Conservation (phyloP, 257 asterid genomes). For the Nicotiana undulata region DNA sequence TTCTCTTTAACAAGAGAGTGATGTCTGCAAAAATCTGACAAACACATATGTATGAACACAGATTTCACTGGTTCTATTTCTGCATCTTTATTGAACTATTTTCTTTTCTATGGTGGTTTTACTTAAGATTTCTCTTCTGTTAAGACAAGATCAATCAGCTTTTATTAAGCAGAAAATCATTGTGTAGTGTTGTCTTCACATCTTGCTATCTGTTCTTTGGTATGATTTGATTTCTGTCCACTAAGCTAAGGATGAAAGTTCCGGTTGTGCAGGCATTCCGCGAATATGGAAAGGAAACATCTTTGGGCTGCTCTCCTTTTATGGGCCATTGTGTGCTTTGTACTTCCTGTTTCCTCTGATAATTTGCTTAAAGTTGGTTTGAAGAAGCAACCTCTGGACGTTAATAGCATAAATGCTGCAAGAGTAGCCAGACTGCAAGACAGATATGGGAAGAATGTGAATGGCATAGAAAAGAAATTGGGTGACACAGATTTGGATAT, state of each 20-base stretch:
- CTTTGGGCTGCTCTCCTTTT: conserved; percentile 36
- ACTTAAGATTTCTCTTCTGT: neutral
- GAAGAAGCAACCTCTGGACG: conserved; percentile 53
- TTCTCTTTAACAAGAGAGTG: neutral
- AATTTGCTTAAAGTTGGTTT: conserved; percentile 54
- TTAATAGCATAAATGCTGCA: conserved; percentile 46
- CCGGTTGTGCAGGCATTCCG: conserved; percentile 26
- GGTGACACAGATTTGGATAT: conserved; percentile 43
- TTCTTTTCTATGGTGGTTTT: neutral
- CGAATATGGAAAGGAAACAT: conserved; percentile 44
- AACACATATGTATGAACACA: neutral
- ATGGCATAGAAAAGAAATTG: conserved; percentile 27
- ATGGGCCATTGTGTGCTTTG: conserved; percentile 38
- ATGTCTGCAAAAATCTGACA: neutral
- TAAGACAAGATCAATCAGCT: neutral
- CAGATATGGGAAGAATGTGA: conserved; percentile 23
- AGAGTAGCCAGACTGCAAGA: conserved; percentile 36
- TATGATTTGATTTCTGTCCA: neutral
- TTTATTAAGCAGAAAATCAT: neutral
- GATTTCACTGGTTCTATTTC: neutral
- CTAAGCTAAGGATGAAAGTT: no score
- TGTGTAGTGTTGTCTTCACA: neutral
- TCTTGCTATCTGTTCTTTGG: neutral
- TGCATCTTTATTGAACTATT: neutral
- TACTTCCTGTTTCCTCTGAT: conserved; percentile 48